A percentile compares a stretch with the other conserved stretches of the same genome.
These are phyloP conservation scores for Oryza meyeriana DNA, from an alignment of 176 grass and related monocot genomes.

Conservation along the genomic window DNA sequence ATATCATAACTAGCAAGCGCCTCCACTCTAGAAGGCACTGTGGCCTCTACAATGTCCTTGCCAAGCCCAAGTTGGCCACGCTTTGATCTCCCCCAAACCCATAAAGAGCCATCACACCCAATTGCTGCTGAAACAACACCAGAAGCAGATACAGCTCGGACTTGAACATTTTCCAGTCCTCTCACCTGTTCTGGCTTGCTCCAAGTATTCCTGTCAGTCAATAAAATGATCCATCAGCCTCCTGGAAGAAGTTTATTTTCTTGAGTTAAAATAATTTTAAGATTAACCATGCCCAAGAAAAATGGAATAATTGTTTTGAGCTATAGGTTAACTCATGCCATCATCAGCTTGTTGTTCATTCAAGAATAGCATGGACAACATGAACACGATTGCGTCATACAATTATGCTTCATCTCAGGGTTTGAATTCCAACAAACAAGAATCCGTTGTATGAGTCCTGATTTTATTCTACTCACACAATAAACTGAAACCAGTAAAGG, in stretches of 20 bases:
- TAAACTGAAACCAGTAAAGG: not conserved
- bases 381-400: not conserved
- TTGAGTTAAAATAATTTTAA: not conserved
- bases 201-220: conserved; percentile 60
- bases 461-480: not conserved
- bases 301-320: not conserved
- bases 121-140: conserved; percentile 82
- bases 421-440: not conserved
- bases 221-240: not conserved
- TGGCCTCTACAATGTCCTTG: conserved; percentile 46
- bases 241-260: not conserved
- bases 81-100: conserved; percentile 91
- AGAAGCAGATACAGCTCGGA: conserved; percentile 68
- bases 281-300: not conserved
- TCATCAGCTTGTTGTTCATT: not conserved
- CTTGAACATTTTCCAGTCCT: conserved; percentile 74
- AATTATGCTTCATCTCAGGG: not conserved
- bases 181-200: conserved; percentile 63
- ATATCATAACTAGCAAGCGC: conserved; percentile 58
- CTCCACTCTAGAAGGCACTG: conserved; percentile 53
- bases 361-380: not conserved
- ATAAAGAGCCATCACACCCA: conserved; percentile 71
- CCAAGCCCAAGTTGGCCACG: conserved; percentile 92
- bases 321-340: not conserved
- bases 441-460: not conserved